These are phyloP conservation scores for Trametes hirsuta DNA, from an alignment of 1,284 basidiomycete genomes.

Conservation along the genomic window DNA sequence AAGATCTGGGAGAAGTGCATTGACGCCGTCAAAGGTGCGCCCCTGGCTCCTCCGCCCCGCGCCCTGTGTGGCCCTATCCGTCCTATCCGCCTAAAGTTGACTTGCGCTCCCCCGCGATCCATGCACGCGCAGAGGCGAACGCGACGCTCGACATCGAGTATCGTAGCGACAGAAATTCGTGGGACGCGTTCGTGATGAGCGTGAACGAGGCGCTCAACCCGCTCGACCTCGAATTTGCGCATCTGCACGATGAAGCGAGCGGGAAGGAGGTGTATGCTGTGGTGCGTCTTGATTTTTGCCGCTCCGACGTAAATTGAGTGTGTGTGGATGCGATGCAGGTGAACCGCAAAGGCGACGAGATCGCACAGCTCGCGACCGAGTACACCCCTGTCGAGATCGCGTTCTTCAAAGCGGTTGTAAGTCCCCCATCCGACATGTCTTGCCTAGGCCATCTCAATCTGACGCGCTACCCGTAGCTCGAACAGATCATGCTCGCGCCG, in stretches of 20 bases:
- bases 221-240: constrained; percentile 72
- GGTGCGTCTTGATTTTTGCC: constrained; percentile 42
- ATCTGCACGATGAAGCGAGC: constrained; percentile 62
- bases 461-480: constrained; percentile 55
- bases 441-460: not conserved
- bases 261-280: constrained; percentile 68
- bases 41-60: constrained; percentile 5
- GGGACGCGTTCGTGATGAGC: constrained; percentile 60
- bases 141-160: constrained; percentile 50
- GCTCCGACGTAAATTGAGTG: not conserved
- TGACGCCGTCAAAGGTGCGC: constrained; percentile 60
- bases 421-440: constrained; percentile 29
- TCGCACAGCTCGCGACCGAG: constrained; percentile 83
- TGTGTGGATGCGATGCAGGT: constrained; percentile 47
- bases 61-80: not conserved
- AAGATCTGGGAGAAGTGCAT: constrained; percentile 69
- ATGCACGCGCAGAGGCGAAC: constrained; percentile 47
- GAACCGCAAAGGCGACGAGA: constrained; percentile 75
- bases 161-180: constrained; percentile 48
- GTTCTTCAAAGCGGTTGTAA: constrained; percentile 80
- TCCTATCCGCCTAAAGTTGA: not conserved
- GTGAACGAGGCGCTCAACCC: constrained; percentile 66
- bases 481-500: constrained; percentile 84
- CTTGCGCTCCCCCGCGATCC: not conserved
- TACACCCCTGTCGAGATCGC: constrained; percentile 77